Conservation (phyloP, 1,139 yeast species). For the Hyphopichia buzzinii region DNA sequence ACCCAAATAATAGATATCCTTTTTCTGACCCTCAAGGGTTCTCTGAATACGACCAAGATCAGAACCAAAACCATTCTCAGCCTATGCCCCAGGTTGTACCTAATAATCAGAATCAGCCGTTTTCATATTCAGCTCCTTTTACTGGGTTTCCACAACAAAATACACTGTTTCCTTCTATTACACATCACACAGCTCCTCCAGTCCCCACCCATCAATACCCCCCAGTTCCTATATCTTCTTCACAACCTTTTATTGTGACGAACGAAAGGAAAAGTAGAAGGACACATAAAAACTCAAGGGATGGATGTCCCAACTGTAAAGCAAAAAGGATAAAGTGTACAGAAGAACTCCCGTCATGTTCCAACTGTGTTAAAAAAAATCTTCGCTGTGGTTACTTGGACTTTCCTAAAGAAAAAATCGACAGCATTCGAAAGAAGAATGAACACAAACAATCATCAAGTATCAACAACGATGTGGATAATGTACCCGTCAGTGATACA, state of each 20-base stretch:
- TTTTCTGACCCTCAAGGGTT: too few relatives aligned
- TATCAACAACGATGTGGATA: neutral
- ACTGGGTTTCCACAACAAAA: too few relatives aligned
- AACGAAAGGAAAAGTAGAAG: constrained; percentile 39
- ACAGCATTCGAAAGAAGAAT: constrained; percentile 33
- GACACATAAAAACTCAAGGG: constrained; percentile 46
- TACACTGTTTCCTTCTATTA: neutral
- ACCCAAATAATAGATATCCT: neutral
- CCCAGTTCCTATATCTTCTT: neutral
- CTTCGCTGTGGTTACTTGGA: constrained; percentile 45
- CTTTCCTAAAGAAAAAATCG: constrained; percentile 37
- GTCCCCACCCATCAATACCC: neutral
- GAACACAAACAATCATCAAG: constrained; percentile 8
- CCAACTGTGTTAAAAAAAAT: constrained; percentile 37
- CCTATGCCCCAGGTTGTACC: too few relatives aligned
- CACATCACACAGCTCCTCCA: too few relatives aligned
- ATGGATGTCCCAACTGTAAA: constrained; percentile 47
- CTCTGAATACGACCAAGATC: too few relatives aligned
- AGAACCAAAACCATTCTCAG: too few relatives aligned
- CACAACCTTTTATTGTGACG: neutral
- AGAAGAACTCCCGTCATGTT: constrained; percentile 44
- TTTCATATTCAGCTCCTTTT: too few relatives aligned
- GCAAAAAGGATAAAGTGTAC: constrained; percentile 44
- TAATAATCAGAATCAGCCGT: too few relatives aligned
- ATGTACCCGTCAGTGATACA: neutral